Conservation (phyloP, 345 rosid genomes). For the Rhodomyrtus tomentosa region DNA sequence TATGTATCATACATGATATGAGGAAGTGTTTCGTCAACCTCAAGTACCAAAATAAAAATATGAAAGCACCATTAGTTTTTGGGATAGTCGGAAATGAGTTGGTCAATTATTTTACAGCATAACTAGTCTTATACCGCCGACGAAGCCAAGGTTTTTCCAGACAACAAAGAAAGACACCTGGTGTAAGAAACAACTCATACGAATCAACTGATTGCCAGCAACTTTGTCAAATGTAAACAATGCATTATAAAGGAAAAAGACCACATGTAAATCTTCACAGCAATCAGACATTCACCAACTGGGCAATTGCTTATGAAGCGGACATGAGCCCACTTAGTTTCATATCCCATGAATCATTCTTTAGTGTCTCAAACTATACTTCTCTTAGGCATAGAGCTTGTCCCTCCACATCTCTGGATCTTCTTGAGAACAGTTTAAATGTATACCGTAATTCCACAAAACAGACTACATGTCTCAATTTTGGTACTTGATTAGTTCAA, state of each 20-base stretch:
- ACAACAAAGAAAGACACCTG: neutral
- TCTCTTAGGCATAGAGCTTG: neutral
- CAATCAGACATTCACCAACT: neutral
- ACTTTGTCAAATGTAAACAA: neutral
- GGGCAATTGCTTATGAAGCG: neutral
- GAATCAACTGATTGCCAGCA: neutral
- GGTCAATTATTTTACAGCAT: neutral
- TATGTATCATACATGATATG: neutral
- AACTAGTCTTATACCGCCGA: neutral
- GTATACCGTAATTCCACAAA: neutral
- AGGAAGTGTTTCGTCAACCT: neutral
- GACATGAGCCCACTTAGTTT: neutral
- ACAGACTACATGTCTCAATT: neutral
- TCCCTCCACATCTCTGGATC: neutral
- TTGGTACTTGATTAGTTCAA: neutral
- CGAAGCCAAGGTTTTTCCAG: neutral
- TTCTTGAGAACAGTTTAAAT: neutral
- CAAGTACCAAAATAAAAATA: neutral
- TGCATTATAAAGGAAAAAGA: neutral
- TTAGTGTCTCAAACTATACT: neutral
- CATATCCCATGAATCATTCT: neutral
- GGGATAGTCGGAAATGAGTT: neutral
- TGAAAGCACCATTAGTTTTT: neutral
- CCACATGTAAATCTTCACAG: neutral
- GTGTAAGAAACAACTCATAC: neutral